Conservation (phyloP, 495 filamentous ascomycete genomes). For the Penicillium waksmanii region DNA sequence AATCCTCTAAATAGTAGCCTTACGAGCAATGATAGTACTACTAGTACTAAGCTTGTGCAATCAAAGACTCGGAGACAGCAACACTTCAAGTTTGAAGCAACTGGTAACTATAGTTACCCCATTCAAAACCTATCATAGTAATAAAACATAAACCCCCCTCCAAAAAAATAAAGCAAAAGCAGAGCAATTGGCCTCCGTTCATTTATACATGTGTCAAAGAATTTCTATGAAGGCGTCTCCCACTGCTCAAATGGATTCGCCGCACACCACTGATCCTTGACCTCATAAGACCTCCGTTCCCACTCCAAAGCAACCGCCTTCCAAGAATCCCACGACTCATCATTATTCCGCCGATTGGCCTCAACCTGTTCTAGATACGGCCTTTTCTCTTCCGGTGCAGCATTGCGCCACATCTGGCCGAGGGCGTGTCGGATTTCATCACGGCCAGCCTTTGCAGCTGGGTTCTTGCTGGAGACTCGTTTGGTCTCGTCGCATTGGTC, state of each 20-base stretch:
- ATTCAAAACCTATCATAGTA: no score
- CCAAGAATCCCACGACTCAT: constrained; percentile 59
- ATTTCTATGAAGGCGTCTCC: constrained; percentile 16
- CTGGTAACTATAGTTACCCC: no score
- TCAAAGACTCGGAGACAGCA: no score
- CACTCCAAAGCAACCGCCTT: constrained; percentile 63
- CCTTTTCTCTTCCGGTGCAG: constrained; percentile 63
- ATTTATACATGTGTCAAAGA: background rate
- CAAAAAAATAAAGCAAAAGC: background rate
- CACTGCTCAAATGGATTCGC: constrained; percentile 56
- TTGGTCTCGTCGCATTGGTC: constrained; percentile 69
- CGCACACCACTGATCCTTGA: constrained; percentile 65
- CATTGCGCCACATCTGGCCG: constrained; percentile 87
- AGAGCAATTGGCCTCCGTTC: background rate
- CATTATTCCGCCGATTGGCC: constrained; percentile 64
- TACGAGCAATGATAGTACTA: no score
- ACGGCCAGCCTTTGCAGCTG: constrained; percentile 64
- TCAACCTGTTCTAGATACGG: constrained; percentile 77
- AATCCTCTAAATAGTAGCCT: no score
- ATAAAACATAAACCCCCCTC: background rate
- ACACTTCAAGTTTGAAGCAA: no score
- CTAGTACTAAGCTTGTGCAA: no score
- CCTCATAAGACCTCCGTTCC: constrained; percentile 64
- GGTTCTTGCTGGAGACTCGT: constrained; percentile 64
- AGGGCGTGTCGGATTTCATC: constrained; percentile 81